Base-by-base conservation (phyloP, 177 flowering plant genomes). In the Vitis hybrid region DNA sequence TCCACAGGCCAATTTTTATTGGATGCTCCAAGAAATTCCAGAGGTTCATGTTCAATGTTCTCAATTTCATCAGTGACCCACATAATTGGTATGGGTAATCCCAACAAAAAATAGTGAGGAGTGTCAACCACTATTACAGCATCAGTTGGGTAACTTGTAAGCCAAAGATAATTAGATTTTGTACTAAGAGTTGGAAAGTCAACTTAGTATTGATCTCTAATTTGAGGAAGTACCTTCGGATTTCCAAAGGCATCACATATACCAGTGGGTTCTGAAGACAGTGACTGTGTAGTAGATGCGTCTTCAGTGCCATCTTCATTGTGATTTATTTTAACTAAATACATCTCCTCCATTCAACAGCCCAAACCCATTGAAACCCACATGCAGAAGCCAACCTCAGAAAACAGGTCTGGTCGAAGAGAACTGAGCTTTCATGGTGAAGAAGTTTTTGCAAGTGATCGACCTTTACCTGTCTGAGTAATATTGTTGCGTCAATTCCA, bases 141-240 rank as follows among this genome's bases (percentile, higher is more conserved):
- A n/a, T n/a, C n/a, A n/a, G n/a, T n/a, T n/a, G n/a, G n/a, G n/a
- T n/a, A n/a, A n/a, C n/a, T n/a, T n/a, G 21, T 26, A 17, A 61
- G 52, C 39, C 30, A 48, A 23, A 57, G 39, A 55, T 26, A 56
- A 11, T 78, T 81, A n/a, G 72, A 50, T 49, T 72, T 51, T 11
- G 65, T 6, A 12, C 72, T n/a, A 2, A 83, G 60, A 18, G 77
- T 32, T 49, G 91, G 88, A 71, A 87, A 76, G 55, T 83, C 79
- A 50, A 71, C 86, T 70, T 87, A 87, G 66, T 76, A 85, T 51
- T 83, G 59, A 49, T 76, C 80, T 17, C 91, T 87, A 67, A 84
- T 73, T 17, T 88, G 84, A 65, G 90, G 87, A 45, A 17, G 70
- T 12, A 77, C 56, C 69, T 76, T 74, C 3, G 81, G 86, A 11